phyloP scores from a whole-genome alignment of 1,284 basidiomycete species.

The Puccinia triticina region DNA sequence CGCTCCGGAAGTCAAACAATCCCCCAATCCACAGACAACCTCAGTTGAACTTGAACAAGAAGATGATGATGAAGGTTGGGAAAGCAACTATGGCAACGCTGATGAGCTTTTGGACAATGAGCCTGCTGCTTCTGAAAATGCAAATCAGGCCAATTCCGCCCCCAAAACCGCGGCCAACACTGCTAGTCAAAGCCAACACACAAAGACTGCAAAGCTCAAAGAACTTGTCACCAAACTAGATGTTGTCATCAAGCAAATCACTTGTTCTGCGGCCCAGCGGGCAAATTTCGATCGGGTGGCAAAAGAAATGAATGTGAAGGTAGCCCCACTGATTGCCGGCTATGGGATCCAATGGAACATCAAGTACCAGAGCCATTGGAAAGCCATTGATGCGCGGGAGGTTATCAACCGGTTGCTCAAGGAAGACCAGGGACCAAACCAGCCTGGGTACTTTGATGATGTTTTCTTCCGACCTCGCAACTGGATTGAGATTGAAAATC shows the following conservation, averaged over 20 bases:
- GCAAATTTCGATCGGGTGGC: too few relatives aligned
- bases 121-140: too few relatives aligned
- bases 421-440: neutral
- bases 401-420: neutral
- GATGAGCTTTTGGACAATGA: too few relatives aligned
- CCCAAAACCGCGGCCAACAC: too few relatives aligned
- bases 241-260: conserved; percentile 2
- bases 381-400: too few relatives aligned
- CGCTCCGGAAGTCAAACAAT: neutral
- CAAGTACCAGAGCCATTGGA: neutral
- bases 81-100: conserved; percentile 2
- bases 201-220: neutral
- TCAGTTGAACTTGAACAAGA: too few relatives aligned
- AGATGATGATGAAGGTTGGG: neutral
- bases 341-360: neutral
- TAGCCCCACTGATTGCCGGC: neutral
- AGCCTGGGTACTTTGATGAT: neutral
- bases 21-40: too few relatives aligned
- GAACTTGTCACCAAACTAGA: neutral
- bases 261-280: neutral
- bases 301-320: too few relatives aligned
- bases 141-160: neutral
- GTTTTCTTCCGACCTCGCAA: neutral
- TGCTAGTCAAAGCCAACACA: neutral
- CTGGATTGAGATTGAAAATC: neutral